These are phyloP conservation scores for Vanrija pseudolonga DNA, from an alignment of 1,284 basidiomycete genomes.

Conservation along the genomic window DNA sequence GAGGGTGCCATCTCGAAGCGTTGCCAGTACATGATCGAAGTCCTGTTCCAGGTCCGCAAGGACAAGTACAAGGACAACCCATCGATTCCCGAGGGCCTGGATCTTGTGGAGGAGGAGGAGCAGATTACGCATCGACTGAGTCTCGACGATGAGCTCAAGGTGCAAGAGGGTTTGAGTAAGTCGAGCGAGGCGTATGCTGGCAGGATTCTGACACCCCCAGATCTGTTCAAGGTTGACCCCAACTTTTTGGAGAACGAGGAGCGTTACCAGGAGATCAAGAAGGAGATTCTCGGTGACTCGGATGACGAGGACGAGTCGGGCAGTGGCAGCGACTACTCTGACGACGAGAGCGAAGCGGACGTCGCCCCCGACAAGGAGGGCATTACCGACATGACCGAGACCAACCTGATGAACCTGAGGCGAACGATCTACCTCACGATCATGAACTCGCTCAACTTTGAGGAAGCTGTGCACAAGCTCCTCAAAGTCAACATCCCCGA, in stretches of 20 bases:
- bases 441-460: constrained; percentile 97
- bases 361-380: constrained; percentile 71
- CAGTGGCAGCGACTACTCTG: constrained; percentile 64
- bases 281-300: constrained; percentile 79
- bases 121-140: constrained; percentile 92
- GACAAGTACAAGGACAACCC: constrained; percentile 99
- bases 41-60: constrained; percentile 94
- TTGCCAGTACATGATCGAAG: constrained; percentile 99
- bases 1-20: constrained; percentile 92
- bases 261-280: constrained; percentile 85
- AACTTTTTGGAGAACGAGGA: constrained; percentile 89
- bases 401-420: constrained; percentile 91
- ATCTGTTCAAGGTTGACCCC: constrained; percentile 93
- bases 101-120: constrained; percentile 95
- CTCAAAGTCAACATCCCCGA: constrained; percentile 88
- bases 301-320: constrained; percentile 55
- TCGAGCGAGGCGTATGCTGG: constrained; percentile 18
- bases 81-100: constrained; percentile 84
- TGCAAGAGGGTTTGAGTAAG: constrained; percentile 90
- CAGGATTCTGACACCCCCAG: constrained; percentile 49
- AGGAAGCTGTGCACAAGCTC: constrained; percentile 97
- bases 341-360: constrained; percentile 60
- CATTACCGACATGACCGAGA: constrained; percentile 92
- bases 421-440: constrained; percentile 94
- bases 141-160: constrained; percentile 86